These are phyloP conservation scores for Chenopodium quinoa DNA, from an alignment of 148 eudicot species.

Conservation along the genomic window DNA sequence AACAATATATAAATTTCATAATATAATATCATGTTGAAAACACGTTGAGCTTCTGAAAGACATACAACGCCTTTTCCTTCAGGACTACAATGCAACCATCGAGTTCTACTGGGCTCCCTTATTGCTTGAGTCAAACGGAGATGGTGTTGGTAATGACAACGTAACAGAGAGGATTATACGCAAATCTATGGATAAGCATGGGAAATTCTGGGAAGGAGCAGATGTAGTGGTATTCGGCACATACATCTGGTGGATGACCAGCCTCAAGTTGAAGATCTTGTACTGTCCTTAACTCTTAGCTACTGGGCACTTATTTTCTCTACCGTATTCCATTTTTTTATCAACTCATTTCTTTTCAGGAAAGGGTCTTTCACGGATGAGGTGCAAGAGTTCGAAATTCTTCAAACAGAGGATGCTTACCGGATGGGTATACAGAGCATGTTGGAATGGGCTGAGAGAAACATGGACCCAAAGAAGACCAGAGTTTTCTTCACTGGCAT, in stretches of 20 bases:
- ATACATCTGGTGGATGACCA: conserved; percentile 98
- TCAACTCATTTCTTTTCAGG: conserved; percentile 30
- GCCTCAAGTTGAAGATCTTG: conserved; percentile 72
- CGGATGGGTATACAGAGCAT: conserved; percentile 79
- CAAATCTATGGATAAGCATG: conserved; percentile 80
- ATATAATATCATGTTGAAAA: not conserved
- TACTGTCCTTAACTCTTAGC: conserved; percentile 31
- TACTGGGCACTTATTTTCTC: not conserved
- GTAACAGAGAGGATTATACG: conserved; percentile 71
- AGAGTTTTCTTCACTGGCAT: conserved; percentile 89
- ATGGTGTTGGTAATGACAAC: conserved; percentile 61
- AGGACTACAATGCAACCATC: conserved; percentile 90
- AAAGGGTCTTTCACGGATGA: conserved; percentile 79
- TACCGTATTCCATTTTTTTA: not conserved
- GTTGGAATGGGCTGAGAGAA: conserved; percentile 85
- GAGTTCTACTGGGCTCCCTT: conserved; percentile 99
- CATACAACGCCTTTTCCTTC: not conserved
- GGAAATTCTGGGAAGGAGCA: conserved; percentile 86
- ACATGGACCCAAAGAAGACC: conserved; percentile 71
- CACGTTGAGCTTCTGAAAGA: not conserved
- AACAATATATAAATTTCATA: not conserved
- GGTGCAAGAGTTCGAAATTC: conserved; percentile 49
- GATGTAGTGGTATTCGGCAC: conserved; percentile 90
- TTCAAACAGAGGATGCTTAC: conserved; percentile 77
- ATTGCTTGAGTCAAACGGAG: conserved; percentile 83